phyloP scores from a whole-genome alignment of 441 rosid genomes.

The Theobroma grandiflorum region DNA sequence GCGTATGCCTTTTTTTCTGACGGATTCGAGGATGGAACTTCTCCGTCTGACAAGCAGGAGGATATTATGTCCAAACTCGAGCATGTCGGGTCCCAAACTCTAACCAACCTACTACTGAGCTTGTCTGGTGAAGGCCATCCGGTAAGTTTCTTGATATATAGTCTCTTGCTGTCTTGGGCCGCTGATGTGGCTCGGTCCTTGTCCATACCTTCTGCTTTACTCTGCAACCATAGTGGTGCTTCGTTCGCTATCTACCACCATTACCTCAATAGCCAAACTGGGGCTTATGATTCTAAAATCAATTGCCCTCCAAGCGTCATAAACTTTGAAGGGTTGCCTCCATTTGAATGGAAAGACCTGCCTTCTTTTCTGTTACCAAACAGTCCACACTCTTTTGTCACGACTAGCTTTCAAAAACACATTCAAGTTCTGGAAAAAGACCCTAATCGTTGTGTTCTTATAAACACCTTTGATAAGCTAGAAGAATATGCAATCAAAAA shows the following conservation, averaged over 20 bases:
- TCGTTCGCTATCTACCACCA: slow-evolving; percentile 36
- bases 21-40: slow-evolving; percentile 30
- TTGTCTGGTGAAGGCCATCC: slow-evolving; percentile 18
- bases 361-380: slow-evolving; percentile 33
- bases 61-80: slow-evolving; percentile 8
- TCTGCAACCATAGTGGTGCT: slow-evolving; percentile 40
- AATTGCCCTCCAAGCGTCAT: slow-evolving; percentile 17
- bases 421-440: slow-evolving; percentile 28
- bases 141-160: slow-evolving; percentile 30
- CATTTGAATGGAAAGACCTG: slow-evolving; percentile 31
- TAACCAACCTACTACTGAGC: slow-evolving; percentile 14
- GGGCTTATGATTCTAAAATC: neutral
- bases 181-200: slow-evolving; percentile 36
- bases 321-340: slow-evolving; percentile 32
- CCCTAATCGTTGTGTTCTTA: slow-evolving; percentile 17
- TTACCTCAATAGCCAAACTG: slow-evolving; percentile 31
- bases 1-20: slow-evolving; percentile 34
- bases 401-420: slow-evolving; percentile 15
- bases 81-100: slow-evolving; percentile 32
- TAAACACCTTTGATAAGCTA: slow-evolving; percentile 43
- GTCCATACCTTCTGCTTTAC: slow-evolving; percentile 33
- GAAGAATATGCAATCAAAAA: slow-evolving; percentile 34
- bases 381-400: neutral
- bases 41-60: neutral
- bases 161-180: slow-evolving; percentile 30